Percentiles rank a stretch among this genome's conserved stretches.
Conservation (phyloP, 208 protist genomes). For the Trichomonas gallinae region DNA sequence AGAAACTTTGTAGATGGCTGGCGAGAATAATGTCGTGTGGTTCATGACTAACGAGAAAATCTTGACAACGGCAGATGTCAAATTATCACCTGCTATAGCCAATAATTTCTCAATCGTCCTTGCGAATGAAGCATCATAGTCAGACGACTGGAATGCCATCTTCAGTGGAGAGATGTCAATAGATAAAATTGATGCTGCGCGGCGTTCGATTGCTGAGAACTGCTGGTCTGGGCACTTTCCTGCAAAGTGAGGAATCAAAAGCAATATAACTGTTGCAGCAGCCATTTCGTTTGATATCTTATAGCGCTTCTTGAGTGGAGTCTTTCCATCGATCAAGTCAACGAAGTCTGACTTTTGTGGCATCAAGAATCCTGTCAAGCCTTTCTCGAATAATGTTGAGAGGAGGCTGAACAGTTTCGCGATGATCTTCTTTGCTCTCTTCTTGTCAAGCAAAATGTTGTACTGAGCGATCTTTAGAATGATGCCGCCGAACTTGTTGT, state of each 20-base stretch:
- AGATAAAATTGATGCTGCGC: background rate
- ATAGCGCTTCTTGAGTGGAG: background rate
- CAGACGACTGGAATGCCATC: background rate
- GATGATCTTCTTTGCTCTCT: background rate
- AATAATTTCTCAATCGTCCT: background rate
- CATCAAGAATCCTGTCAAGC: background rate
- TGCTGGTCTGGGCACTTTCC: background rate
- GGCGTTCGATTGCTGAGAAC: background rate
- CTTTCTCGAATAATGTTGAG: background rate
- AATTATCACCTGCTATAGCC: background rate
- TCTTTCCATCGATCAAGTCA: background rate
- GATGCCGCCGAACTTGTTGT: background rate
- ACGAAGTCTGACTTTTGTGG: background rate
- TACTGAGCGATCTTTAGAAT: background rate
- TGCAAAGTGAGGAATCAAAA: background rate
- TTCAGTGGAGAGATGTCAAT: background rate
- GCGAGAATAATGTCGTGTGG: background rate
- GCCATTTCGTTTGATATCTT: background rate
- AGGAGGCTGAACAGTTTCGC: background rate
- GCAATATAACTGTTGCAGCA: background rate
- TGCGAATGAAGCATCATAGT: background rate
- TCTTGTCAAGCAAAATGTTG: background rate
- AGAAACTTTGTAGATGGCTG: background rate
- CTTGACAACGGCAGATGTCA: background rate
- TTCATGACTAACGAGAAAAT: background rate